Evolutionary conservation across 2,329 filamentous ascomycete species (phyloP).

Genomic region (Didymella sp.): DNA sequence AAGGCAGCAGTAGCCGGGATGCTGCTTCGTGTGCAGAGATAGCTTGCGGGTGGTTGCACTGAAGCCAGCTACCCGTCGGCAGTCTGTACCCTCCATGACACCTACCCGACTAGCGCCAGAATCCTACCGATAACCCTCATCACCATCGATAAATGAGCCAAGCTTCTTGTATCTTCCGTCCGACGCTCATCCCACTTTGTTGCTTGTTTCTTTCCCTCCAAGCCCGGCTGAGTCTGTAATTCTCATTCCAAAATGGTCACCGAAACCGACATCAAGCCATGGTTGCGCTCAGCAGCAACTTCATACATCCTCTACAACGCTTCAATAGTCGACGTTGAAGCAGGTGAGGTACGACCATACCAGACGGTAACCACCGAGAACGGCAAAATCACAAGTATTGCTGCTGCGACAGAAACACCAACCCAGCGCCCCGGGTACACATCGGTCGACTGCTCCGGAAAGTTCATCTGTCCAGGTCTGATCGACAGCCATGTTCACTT

Average conservation of each 20-base stretch:
- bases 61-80: slow-evolving; percentile 8
- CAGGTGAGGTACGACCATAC: not conserved
- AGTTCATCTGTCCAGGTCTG: slow-evolving; percentile 59
- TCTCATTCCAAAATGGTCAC: not conserved
- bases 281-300: slow-evolving; percentile 3
- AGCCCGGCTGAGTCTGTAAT: not conserved
- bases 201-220: not conserved
- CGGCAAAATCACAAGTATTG: slow-evolving; percentile 2
- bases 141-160: not conserved
- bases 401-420: not conserved
- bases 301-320: slow-evolving; percentile 11
- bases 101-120: slow-evolving; percentile 2
- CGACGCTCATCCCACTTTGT: not conserved
- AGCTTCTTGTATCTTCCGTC: not conserved
- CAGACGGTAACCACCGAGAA: not conserved
- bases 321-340: slow-evolving; percentile 2
- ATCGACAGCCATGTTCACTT: slow-evolving; percentile 54
- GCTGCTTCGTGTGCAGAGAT: not conserved
- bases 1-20: not conserved
- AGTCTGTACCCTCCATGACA: slow-evolving; percentile 1
- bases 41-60: not conserved
- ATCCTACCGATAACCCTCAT: not conserved
- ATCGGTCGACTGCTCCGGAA: slow-evolving; percentile 51
- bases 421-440: not conserved
- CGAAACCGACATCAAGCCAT: slow-evolving; percentile 13